phyloP scores from a whole-genome alignment of 495 filamentous ascomycete species.

The Neurospora sublineolata region DNA sequence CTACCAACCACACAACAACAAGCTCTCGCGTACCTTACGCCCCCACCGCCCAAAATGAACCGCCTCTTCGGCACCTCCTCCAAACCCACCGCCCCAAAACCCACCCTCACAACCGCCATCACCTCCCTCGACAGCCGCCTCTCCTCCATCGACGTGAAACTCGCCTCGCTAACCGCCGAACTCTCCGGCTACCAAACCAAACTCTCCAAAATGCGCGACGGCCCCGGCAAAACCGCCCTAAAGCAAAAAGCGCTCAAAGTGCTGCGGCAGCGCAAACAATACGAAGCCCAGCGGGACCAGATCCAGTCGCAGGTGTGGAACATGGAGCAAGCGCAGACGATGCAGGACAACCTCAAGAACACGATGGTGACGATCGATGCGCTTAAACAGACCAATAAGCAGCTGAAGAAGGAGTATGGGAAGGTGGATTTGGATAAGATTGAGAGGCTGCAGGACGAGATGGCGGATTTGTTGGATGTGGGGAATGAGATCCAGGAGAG shows the following conservation, averaged over 20 bases:
- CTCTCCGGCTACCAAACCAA: conserved; percentile 79
- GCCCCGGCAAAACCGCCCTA: conserved; percentile 84
- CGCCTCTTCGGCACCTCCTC: conserved; percentile 77
- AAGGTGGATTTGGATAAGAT: conserved; percentile 97
- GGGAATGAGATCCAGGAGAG: conserved; percentile 98
- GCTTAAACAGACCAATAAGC: conserved; percentile 92
- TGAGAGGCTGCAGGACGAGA: conserved; percentile 96
- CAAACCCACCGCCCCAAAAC: conserved; percentile 62
- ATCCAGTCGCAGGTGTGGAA: conserved; percentile 95
- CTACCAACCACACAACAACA: neutral
- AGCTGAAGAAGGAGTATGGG: conserved; percentile 87
- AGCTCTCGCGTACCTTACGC: neutral
- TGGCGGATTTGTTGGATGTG: conserved; percentile 95
- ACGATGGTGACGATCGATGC: conserved; percentile 98
- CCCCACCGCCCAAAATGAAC: conserved; percentile 54
- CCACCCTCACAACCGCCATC: conserved; percentile 79
- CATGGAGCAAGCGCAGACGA: conserved; percentile 98
- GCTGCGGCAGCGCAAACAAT: conserved; percentile 89
- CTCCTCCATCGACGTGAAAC: conserved; percentile 86
- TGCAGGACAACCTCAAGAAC: conserved; percentile 98
- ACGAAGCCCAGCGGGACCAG: conserved; percentile 90
- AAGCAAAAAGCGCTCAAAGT: conserved; percentile 93
- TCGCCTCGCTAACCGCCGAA: conserved; percentile 82
- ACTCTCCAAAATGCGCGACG: conserved; percentile 88
- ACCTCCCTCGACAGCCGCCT: conserved; percentile 80